Conservation (phyloP, 2,329 filamentous ascomycete species). For the Xylariaceae sp. region DNA sequence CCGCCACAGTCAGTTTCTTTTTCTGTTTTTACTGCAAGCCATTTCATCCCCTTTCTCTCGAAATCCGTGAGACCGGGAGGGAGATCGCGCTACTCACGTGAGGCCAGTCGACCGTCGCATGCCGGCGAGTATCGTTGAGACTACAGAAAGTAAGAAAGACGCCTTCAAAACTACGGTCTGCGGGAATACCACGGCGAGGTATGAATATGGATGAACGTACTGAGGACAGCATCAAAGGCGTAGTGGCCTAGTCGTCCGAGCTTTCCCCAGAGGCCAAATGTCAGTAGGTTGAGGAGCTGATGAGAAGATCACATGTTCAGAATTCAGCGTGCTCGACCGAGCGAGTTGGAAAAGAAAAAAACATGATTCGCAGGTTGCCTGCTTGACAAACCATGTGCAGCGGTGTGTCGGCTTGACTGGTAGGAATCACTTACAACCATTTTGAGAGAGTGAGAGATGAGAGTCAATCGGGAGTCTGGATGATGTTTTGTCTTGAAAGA, state of each 20-base stretch:
- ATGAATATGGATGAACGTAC: constrained; percentile 47
- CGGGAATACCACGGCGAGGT: neutral
- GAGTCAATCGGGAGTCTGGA: constrained; percentile 1
- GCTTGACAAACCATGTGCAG: neutral
- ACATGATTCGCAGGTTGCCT: neutral
- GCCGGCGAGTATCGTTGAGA: constrained; percentile 93
- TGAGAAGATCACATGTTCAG: constrained; percentile 37
- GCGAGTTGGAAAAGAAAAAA: neutral
- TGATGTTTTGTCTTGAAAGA: neutral
- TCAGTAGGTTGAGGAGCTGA: constrained; percentile 62
- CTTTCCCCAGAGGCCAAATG: constrained; percentile 67
- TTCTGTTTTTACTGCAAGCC: constrained; percentile 1
- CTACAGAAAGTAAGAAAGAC: constrained; percentile 40
- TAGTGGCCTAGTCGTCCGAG: constrained; percentile 90
- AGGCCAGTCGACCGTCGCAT: constrained; percentile 96
- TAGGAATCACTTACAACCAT: constrained; percentile 23
- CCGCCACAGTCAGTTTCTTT: constrained; percentile 7
- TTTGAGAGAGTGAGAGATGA: constrained; percentile 10
- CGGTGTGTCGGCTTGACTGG: neutral
- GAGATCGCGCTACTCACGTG: constrained; percentile 64
- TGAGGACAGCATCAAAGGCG: constrained; percentile 89
- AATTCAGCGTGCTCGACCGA: constrained; percentile 28
- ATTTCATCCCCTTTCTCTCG: neutral
- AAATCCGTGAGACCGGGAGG: constrained; percentile 11
- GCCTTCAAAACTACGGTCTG: constrained; percentile 7